These are phyloP conservation scores for Penicillium waksmanii DNA, from an alignment of 495 filamentous ascomycete species.

Conservation along the genomic window DNA sequence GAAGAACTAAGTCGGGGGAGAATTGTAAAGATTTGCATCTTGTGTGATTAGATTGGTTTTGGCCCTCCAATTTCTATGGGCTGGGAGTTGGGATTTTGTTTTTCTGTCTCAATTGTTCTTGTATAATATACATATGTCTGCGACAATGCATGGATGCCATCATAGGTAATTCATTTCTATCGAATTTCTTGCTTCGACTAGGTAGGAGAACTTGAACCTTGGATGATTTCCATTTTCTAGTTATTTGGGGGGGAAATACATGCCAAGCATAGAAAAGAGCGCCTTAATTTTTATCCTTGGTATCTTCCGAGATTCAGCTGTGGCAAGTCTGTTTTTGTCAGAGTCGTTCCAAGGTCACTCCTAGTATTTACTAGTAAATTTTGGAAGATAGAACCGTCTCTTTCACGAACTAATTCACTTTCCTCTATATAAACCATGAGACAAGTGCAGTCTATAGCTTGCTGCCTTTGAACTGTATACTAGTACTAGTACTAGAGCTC, in stretches of 20 bases:
- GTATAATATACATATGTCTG: constrained; percentile 33
- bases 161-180: not conserved
- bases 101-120: constrained; percentile 25
- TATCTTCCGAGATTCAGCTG: too few species aligned
- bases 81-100: constrained; percentile 27
- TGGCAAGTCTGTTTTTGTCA: too few species aligned
- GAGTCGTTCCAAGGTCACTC: too few species aligned
- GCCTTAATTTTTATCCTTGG: too few species aligned
- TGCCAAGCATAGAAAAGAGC: too few species aligned
- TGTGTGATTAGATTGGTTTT: constrained; percentile 9
- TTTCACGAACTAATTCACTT: too few species aligned
- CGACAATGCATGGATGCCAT: constrained; percentile 17
- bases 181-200: not conserved
- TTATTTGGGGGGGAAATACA: too few species aligned
- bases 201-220: too few species aligned
- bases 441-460: constrained; percentile 4
- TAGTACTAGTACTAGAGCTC: not conserved
- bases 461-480: constrained; percentile 5
- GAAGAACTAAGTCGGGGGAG: constrained; percentile 25
- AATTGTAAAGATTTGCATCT: constrained; percentile 1
- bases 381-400: too few species aligned
- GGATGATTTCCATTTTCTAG: too few species aligned
- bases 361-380: too few species aligned
- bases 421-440: not conserved
- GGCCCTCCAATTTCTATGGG: constrained; percentile 6